Evolutionary conservation across 257 asterid genomes (phyloP).

Genomic region (Nicotiana paniculata): DNA sequence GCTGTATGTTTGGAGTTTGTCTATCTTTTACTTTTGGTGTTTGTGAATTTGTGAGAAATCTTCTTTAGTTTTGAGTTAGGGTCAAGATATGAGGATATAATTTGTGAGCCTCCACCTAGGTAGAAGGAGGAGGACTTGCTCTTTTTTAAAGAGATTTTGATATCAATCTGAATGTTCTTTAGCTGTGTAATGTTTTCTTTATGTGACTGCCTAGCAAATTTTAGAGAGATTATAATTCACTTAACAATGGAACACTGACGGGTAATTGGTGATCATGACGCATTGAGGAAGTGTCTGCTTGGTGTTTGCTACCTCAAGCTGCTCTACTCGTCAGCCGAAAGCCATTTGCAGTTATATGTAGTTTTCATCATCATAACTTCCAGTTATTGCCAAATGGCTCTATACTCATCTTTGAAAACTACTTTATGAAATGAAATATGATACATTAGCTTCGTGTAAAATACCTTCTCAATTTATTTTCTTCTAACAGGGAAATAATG

Average conservation of each 20-base stretch:
- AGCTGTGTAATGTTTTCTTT: background rate
- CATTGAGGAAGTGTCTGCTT: background rate
- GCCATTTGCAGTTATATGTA: background rate
- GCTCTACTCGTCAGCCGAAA: background rate
- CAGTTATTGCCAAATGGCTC: background rate
- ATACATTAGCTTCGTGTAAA: background rate
- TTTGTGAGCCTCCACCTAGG: background rate
- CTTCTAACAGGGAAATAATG: constrained; percentile 56
- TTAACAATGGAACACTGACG: background rate
- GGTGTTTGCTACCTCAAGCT: background rate
- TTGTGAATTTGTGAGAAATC: background rate
- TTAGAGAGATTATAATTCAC: background rate
- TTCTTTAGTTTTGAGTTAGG: background rate
- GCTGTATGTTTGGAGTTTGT: background rate
- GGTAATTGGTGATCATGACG: background rate
- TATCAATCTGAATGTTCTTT: background rate
- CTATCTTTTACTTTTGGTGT: background rate
- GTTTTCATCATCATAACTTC: background rate
- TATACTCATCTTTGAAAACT: background rate
- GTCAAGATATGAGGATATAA: background rate
- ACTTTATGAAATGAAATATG: background rate
- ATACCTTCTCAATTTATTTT: constrained; percentile 10
- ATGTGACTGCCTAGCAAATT: background rate
- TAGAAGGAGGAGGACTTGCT: background rate
- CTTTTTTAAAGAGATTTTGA: background rate